Conservation (phyloP, 305 asterid species). For the Rubia occidens region DNA sequence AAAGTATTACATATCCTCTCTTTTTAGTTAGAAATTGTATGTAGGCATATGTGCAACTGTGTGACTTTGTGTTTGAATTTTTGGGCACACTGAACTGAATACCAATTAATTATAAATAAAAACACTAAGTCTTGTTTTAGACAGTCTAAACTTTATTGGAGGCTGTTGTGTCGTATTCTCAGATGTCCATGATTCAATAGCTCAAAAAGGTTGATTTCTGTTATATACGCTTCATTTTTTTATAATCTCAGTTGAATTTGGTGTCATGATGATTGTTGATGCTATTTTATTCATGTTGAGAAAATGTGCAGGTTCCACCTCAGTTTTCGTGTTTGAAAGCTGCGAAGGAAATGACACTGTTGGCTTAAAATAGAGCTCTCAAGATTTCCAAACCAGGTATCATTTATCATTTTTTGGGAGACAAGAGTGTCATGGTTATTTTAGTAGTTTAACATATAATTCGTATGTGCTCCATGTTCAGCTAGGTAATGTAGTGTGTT, state of each 20-base stretch:
- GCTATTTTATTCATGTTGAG: background rate
- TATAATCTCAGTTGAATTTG: background rate
- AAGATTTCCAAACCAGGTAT: constrained; percentile 74
- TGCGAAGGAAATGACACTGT: constrained; percentile 76
- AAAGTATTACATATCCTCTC: too few species aligned
- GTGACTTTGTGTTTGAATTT: too few species aligned
- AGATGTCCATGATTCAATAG: constrained; percentile 73
- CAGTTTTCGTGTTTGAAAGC: constrained; percentile 55
- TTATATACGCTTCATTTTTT: background rate
- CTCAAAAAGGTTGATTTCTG: constrained; percentile 50
- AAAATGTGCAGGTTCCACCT: constrained; percentile 47
- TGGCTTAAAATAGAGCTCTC: constrained; percentile 86
- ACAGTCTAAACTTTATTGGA: constrained; percentile 77
- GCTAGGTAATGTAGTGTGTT: background rate
- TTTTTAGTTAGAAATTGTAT: too few species aligned
- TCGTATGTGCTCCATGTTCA: background rate
- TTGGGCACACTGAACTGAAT: too few species aligned
- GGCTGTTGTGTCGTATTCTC: constrained; percentile 65
- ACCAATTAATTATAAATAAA: too few species aligned
- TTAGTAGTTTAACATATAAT: background rate
- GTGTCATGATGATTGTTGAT: background rate
- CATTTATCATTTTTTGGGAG: background rate
- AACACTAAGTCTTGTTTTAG: too few species aligned
- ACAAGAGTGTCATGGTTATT: background rate
- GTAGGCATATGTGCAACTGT: too few species aligned